Conservation (phyloP, 2,329 filamentous ascomycete genomes). For the Davidsoniella eucalypti region DNA sequence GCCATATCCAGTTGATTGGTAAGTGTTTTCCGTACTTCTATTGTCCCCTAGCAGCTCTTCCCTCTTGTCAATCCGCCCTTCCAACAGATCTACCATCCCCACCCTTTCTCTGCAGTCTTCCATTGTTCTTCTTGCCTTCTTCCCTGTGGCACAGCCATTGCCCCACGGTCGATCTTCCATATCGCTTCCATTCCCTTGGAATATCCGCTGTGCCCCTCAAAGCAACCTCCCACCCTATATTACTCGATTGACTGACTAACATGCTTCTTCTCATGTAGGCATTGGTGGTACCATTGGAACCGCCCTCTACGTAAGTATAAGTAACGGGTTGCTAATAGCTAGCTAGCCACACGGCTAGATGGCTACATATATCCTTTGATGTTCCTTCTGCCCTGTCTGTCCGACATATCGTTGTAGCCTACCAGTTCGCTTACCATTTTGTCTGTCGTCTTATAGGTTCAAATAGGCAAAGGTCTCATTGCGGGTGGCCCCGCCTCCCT, state of each 20-base stretch:
- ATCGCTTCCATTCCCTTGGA: neutral
- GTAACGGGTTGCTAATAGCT: slow-evolving; percentile 3
- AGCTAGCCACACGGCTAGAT: too few species aligned
- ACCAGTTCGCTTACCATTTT: slow-evolving; percentile 13
- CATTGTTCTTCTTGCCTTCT: neutral
- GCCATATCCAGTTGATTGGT: slow-evolving; percentile 39
- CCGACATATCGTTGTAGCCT: neutral
- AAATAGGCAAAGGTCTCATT: slow-evolving; percentile 39
- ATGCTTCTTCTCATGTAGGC: slow-evolving; percentile 18
- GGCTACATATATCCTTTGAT: too few species aligned
- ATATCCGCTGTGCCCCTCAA: too few species aligned
- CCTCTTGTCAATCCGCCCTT: neutral
- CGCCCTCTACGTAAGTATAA: slow-evolving; percentile 35
- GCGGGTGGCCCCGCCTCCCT: slow-evolving; percentile 42
- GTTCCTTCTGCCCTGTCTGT: neutral
- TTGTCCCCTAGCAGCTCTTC: neutral
- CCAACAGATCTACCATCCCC: neutral
- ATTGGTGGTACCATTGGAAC: slow-evolving; percentile 51
- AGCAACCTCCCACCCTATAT: too few species aligned
- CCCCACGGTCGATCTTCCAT: neutral
- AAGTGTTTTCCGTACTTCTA: neutral
- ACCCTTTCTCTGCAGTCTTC: neutral
- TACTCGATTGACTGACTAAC: neutral
- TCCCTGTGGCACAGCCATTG: neutral
- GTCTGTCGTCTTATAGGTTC: slow-evolving; percentile 19